Percentiles rank a stretch among this genome's conserved stretches.
These are phyloP conservation scores for Elymus sibiricus DNA, from an alignment of 176 grass and related monocot species.

Conservation along the genomic window DNA sequence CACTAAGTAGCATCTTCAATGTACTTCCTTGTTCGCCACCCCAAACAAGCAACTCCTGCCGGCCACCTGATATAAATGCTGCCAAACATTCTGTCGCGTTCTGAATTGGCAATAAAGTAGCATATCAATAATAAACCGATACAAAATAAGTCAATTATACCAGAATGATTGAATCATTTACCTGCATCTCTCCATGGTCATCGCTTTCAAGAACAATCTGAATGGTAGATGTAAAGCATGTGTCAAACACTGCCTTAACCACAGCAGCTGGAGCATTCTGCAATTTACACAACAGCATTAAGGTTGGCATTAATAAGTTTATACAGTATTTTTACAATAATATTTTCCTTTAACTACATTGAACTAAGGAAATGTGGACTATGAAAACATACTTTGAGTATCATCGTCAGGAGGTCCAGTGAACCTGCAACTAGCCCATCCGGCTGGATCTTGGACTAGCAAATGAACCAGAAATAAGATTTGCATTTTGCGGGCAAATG, in stretches of 20 bases:
- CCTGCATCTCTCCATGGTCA: slow-evolving; percentile 97
- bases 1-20: slow-evolving; percentile 84
- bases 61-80: slow-evolving; percentile 72
- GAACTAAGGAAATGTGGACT: neutral
- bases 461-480: slow-evolving; percentile 40
- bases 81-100: slow-evolving; percentile 98
- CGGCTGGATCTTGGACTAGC: slow-evolving; percentile 66
- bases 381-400: slow-evolving; percentile 69
- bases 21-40: slow-evolving; percentile 49
- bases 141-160: slow-evolving; percentile 25
- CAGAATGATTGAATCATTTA: slow-evolving; percentile 25
- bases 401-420: slow-evolving; percentile 83
- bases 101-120: slow-evolving; percentile 47
- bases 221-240: slow-evolving; percentile 77
- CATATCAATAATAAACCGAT: slow-evolving; percentile 15
- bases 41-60: slow-evolving; percentile 86
- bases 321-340: neutral
- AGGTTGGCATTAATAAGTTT: neutral
- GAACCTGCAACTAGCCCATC: slow-evolving; percentile 80
- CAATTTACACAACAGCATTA: slow-evolving; percentile 29
- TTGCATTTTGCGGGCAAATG: slow-evolving; percentile 5
- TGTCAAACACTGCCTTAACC: slow-evolving; percentile 72
- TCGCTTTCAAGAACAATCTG: slow-evolving; percentile 92
- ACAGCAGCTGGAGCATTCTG: slow-evolving; percentile 75
- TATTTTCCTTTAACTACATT: neutral